Evolutionary conservation across 495 filamentous ascomycete genomes (phyloP), one percentile per base, ranked within the genome.

Genomic region (Daldinia caldariorum): DNA sequence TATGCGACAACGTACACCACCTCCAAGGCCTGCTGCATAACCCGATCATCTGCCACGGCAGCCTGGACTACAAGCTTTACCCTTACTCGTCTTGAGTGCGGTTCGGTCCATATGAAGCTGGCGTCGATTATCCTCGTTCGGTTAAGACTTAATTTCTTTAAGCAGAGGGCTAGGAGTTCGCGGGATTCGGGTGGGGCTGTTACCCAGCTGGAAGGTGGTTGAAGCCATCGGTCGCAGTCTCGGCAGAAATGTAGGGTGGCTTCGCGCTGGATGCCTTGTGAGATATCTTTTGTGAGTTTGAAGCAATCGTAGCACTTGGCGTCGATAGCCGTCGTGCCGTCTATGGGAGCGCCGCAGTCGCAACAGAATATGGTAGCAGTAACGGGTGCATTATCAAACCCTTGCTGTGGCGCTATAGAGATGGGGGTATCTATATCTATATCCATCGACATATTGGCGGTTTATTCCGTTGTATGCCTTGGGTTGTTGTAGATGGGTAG

Each of bases 71-170:
- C 97, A 74, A 99, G 91, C 81, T 97, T 96, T 69, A 99, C 89
- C 76, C 91, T 94, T 57, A 99, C 84, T 73, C 95, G 83, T 74
- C 92, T 84, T 55, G 92, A 96, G 83, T 99, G 95, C 6, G 95
- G 95, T 80, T 99, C 95, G 3, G 95, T 99, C 95, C 95, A 99
- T 70, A 97, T 92, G 77, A 99, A 99, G 73, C 88, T 91, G 38
- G 95, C 95, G 73, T 99, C 95, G 75, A 95, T 93, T 67, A 99
- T 94, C 45, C 95, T 84, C 60, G 96, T 92, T 81, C 92, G 95
- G 72, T 87, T 85, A 61, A 99, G 79, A 41, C 94, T 93, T 61
- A 99, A 79, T 73, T 91, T 92, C 74, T 91, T 86, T 59, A 99
- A 80, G 82, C 95, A 99, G 32, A 97, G 78, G 10, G 95, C 94